Base-by-base conservation (phyloP, 1,284 basidiomycete species). In the Austroboletus novae-zelandiae region DNA sequence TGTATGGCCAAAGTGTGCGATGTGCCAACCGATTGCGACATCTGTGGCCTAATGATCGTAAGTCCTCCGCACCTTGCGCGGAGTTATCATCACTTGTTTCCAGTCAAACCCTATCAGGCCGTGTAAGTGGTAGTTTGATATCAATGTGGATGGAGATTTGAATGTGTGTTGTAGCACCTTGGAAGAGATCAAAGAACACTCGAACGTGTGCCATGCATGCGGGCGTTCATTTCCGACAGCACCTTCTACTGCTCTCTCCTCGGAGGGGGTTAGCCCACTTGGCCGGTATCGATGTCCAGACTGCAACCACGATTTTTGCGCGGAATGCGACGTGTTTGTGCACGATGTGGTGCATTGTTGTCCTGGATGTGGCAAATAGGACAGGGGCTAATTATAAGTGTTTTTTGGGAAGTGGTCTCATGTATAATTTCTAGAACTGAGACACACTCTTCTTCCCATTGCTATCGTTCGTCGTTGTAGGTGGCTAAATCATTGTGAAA, bases 1-100 rank as follows among this genome's bases (percentile, higher is more conserved):
- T 99, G 96, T 66, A 79, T 84, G 37, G 84, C 89, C 47, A 94
- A 96, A 75, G 80, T 98, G 34, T 99, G 96, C 76, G 95, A 99
- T 63, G 94, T 98, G 2, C 96, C 96, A 35, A 99, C 96, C 7
- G 97, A 99, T 67, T 99, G 96, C 66, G 91, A 96, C 61, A 88
- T 98, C 29, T 99, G 96, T 64, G 93, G 94, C 3, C 76, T 99
- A 57, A 98, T 98, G 83, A 91, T 99, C 56, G 96, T 99, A 56
- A 95, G 92, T 72, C 93, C 92, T 49, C 96, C 97, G 7, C 97
- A 99, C 74, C 77, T 99, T 43, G 96, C 96, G 20, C 77, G 96
- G 57, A 97, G 94, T 64, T 97, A 96, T 69, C 91, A 95, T 62
- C 94, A 96, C 66, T 69, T 97, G 34, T 97, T 97, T 66, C 94